Evolutionary conservation across 805 yeast species (phyloP), one percentile per base, ranked within the genome.

Genomic region (Candida wancherniae): DNA sequence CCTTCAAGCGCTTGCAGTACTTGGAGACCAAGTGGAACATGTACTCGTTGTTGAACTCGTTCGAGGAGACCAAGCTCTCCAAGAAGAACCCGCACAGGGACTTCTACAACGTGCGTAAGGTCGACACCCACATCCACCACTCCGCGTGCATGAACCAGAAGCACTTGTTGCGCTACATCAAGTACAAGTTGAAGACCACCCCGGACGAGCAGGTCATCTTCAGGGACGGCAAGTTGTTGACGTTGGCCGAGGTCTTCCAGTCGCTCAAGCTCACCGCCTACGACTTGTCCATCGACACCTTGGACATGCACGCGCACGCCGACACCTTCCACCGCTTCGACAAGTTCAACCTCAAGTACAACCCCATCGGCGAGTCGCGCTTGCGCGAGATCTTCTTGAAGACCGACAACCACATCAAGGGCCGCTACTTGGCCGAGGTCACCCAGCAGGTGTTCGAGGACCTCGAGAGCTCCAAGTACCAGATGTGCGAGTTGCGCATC

Each of bases 81-180:
- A 92, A 92, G 59, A 75, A 78, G 38, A 88, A 88, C 44, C 97
- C 97, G 4, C 99, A 92, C 56, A 78, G 99, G 57, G 99, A 90
- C 58, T 92, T 90, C 53, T 90, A 90, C 63, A 90, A 90, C 51
- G 95, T 87, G 25, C 77, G 97, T 63, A 90, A 90, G 56, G 97
- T 92, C 22, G 98, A 90, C 54, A 92, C 97, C 12, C 99, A 92
- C 69, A 95, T 92, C 48, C 99, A 92, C 57, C 98, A 94, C 57
- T 84, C 96, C 7, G 99, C 99, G 8, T 88, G 97, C 58, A 94
- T 94, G 97, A 94, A 94, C 52, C 98, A 92, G 62, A 92, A 92
- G 60, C 99, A 92, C 63, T 65, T 92, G 48, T 67, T 92, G 44
- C 80, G 99, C 49, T 92, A 85, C 57, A 92, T 92, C 58, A 92